These are phyloP conservation scores for Sclerotinia minor DNA, from an alignment of 2,329 filamentous ascomycete genomes.

Conservation along the genomic window DNA sequence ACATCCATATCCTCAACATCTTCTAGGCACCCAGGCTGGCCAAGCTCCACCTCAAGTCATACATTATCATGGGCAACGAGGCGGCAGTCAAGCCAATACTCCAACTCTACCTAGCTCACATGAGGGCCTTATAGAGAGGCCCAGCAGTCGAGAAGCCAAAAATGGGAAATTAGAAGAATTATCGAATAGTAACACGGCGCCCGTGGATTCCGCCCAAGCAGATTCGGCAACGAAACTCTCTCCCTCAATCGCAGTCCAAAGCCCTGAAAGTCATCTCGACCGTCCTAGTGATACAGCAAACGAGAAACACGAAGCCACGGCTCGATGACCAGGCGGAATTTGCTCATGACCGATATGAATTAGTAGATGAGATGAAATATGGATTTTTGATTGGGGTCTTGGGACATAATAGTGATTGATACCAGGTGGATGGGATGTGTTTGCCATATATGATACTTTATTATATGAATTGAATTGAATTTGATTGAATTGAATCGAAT, in stretches of 20 bases:
- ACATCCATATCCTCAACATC: constrained; percentile 66
- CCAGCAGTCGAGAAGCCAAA: constrained; percentile 36
- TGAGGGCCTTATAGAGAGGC: constrained; percentile 35
- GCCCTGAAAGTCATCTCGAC: background rate
- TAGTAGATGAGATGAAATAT: constrained; percentile 10
- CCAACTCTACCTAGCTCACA: constrained; percentile 49
- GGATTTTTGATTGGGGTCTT: constrained; percentile 7
- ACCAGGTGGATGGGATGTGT: constrained; percentile 20
- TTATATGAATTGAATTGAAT: constrained; percentile 12
- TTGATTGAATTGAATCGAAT: background rate
- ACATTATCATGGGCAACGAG: constrained; percentile 66
- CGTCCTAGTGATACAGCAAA: background rate
- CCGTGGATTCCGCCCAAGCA: background rate
- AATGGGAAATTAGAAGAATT: constrained; percentile 31
- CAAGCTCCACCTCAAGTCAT: constrained; percentile 65
- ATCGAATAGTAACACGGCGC: constrained; percentile 7
- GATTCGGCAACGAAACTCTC: background rate
- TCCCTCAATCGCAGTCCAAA: background rate
- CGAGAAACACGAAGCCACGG: background rate
- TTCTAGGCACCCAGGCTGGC: constrained; percentile 61
- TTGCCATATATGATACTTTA: constrained; percentile 18
- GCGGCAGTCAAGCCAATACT: constrained; percentile 66
- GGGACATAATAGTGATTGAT: constrained; percentile 19
- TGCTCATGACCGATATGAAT: constrained; percentile 15
- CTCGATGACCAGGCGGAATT: background rate